Conservation (phyloP, 2,329 filamentous ascomycete genomes). For the Claviceps cyperi region DNA sequence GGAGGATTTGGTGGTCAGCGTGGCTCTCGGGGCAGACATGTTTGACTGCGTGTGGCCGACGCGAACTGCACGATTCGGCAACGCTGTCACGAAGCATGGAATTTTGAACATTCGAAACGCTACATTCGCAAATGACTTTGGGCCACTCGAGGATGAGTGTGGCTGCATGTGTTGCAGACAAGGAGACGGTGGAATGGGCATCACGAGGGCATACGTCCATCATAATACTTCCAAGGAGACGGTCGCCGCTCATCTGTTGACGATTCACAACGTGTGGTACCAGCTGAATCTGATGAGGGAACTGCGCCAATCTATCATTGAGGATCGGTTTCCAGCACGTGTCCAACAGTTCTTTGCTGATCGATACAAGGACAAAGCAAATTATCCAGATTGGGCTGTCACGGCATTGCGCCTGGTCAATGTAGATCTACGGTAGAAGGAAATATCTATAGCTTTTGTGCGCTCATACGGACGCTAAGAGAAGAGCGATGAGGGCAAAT, state of each 20-base stretch:
- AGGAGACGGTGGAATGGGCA: conserved; percentile 56
- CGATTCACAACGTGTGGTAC: conserved; percentile 93
- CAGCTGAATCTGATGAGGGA: conserved; percentile 70
- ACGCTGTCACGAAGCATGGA: conserved; percentile 70
- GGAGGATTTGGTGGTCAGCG: conserved; percentile 84
- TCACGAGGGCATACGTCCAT: conserved; percentile 80
- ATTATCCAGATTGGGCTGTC: conserved; percentile 74
- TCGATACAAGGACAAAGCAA: conserved; percentile 47
- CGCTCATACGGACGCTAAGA: neutral
- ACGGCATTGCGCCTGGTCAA: conserved; percentile 65
- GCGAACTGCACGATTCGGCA: conserved; percentile 87
- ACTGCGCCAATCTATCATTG: conserved; percentile 62
- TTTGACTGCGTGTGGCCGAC: conserved; percentile 99
- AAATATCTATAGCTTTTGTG: neutral
- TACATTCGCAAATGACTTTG: conserved; percentile 64
- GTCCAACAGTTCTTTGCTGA: conserved; percentile 63
- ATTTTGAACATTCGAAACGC: conserved; percentile 74
- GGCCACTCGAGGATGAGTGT: conserved; percentile 71
- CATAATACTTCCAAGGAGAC: conserved; percentile 93
- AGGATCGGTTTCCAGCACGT: conserved; percentile 67
- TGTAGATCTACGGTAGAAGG: conserved; percentile 38
- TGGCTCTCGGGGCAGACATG: conserved; percentile 94
- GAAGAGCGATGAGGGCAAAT: neutral
- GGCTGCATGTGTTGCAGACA: conserved; percentile 62
- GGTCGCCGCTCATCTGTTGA: conserved; percentile 69